Conservation (phyloP, 1,139 yeast genomes). For the Williopsis jadinii region DNA sequence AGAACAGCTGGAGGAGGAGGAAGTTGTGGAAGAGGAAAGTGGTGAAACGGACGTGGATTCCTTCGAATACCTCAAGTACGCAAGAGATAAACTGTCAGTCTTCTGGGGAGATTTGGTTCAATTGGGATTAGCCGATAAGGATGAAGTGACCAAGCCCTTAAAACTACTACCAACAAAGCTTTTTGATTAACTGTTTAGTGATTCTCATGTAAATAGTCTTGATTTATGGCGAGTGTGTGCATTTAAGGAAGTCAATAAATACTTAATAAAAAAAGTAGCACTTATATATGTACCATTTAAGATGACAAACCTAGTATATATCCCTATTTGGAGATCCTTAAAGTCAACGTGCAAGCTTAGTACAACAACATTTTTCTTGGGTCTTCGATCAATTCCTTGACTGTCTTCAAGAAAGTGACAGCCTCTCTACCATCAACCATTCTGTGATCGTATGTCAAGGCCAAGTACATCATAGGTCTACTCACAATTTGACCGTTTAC, state of each 20-base stretch:
- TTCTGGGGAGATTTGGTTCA: constrained; percentile 70
- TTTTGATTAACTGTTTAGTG: constrained; percentile 5
- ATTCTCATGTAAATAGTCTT: too few relatives aligned
- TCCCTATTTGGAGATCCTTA: too few relatives aligned
- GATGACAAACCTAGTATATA: too few relatives aligned
- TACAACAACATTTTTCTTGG: constrained; percentile 96
- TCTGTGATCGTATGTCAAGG: constrained; percentile 97
- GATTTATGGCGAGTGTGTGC: too few relatives aligned
- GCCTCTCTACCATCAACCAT: constrained; percentile 99
- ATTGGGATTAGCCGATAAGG: constrained; percentile 44
- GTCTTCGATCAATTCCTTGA: constrained; percentile 96
- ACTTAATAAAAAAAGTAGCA: too few relatives aligned
- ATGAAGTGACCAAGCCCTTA: constrained; percentile 19
- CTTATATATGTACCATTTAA: too few relatives aligned
- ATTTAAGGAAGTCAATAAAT: too few relatives aligned
- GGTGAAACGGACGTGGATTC: constrained; percentile 48
- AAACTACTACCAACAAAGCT: constrained; percentile 21
- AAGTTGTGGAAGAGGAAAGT: constrained; percentile 12
- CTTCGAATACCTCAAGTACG: constrained; percentile 72
- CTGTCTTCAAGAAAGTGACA: constrained; percentile 90
- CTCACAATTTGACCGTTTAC: constrained; percentile 93
- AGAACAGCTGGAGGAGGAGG: constrained; percentile 9
- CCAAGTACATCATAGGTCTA: constrained; percentile 99
- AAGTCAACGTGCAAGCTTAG: constrained; percentile 23
- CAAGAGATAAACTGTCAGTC: constrained; percentile 66